Evolutionary conservation across 176 grass and related monocot species (phyloP).

Genomic region (Puya raimondii): DNA sequence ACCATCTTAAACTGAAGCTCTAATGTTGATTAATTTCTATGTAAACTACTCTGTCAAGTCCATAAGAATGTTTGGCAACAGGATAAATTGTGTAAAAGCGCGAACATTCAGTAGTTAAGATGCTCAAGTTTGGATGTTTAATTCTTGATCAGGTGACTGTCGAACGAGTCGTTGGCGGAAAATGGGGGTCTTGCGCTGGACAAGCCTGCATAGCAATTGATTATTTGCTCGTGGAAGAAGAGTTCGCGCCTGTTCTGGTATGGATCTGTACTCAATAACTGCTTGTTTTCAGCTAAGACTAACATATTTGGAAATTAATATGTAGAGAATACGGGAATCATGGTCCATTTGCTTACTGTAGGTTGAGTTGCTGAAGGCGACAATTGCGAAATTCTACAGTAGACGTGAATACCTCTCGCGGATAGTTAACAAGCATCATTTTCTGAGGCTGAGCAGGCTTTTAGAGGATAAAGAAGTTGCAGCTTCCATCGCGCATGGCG

Average conservation of each 20-base stretch:
- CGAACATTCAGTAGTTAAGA: too few species aligned
- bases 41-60: too few species aligned
- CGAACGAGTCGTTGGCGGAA: conserved; percentile 46
- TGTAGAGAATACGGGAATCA: too few species aligned
- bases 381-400: conserved; percentile 40
- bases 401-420: conserved; percentile 27
- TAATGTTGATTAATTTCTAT: not conserved
- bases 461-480: conserved; percentile 47
- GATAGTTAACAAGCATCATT: conserved; percentile 65
- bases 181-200: conserved; percentile 75
- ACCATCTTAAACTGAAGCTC: too few species aligned
- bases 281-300: not conserved
- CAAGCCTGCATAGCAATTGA: conserved; percentile 87
- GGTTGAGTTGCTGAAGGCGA: conserved; percentile 62
- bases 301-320: not conserved
- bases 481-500: conserved; percentile 54
- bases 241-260: conserved; percentile 58
- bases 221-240: conserved; percentile 83
- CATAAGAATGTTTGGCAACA: too few species aligned
- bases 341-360: conserved; percentile 15
- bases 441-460: conserved; percentile 44
- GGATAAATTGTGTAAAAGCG: too few species aligned
- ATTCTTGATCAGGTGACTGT: conserved; percentile 31
- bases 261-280: not conserved
- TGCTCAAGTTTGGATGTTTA: too few species aligned